phyloP scores from a whole-genome alignment of 1,284 basidiomycete species.

The Vanrija sp. region DNA sequence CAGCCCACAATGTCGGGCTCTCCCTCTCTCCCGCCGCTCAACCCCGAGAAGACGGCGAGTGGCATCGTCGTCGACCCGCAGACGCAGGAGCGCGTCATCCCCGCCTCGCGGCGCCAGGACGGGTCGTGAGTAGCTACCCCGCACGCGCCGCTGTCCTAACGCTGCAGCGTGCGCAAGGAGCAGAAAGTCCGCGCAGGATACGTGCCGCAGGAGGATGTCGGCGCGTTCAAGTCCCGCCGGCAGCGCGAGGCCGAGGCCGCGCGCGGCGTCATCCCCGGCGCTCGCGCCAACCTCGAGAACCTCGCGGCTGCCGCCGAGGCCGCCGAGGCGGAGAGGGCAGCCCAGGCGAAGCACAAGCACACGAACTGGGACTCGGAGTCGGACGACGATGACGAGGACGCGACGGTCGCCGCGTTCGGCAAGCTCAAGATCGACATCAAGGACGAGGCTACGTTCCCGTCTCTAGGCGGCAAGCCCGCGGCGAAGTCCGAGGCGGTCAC shows the following conservation, averaged over 20 bases:
- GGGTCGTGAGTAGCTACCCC: conserved; percentile 68
- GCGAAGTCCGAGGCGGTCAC: neutral
- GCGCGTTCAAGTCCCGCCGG: conserved; percentile 71
- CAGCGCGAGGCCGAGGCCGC: conserved; percentile 64
- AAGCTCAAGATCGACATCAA: conserved; percentile 13
- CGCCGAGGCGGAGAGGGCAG: conserved; percentile 2
- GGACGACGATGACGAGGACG: conserved; percentile 27
- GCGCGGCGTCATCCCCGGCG: conserved; percentile 36
- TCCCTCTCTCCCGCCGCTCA: conserved; percentile 56
- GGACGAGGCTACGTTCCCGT: conserved; percentile 16
- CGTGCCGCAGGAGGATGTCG: conserved; percentile 89
- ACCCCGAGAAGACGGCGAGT: conserved; percentile 63
- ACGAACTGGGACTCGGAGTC: conserved; percentile 29
- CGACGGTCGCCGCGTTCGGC: conserved; percentile 25
- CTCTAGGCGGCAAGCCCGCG: conserved; percentile 13
- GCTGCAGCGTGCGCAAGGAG: conserved; percentile 73
- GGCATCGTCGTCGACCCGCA: conserved; percentile 80
- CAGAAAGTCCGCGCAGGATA: conserved; percentile 87
- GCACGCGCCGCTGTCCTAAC: neutral
- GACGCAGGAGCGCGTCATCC: conserved; percentile 81
- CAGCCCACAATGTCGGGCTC: no score
- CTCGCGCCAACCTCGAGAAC: neutral
- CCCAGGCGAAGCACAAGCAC: conserved; percentile 40
- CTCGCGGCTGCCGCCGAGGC: neutral
- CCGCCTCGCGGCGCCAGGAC: conserved; percentile 74